phyloP scores from a whole-genome alignment of 2,329 filamentous ascomycete genomes.

The Metarhizium brunneum region DNA sequence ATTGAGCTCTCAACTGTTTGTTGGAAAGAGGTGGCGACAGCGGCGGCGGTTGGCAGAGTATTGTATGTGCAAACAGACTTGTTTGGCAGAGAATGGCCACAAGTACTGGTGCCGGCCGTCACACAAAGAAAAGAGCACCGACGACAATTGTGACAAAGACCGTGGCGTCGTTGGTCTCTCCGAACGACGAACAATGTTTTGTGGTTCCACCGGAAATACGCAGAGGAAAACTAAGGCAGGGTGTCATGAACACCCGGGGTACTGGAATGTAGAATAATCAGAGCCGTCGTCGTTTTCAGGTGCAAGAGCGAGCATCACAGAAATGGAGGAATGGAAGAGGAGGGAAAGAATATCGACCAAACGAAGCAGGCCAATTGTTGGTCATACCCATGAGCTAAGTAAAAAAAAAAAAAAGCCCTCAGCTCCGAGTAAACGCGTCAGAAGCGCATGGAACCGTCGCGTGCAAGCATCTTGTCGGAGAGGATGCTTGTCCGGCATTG shows the following conservation, averaged over 20 bases:
- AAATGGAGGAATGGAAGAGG: not conserved
- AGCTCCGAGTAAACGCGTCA: not conserved
- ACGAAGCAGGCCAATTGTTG: not conserved
- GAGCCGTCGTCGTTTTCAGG: not conserved
- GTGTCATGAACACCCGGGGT: not conserved
- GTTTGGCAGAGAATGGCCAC: too few relatives aligned
- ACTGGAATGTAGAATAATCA: constrained; percentile 2
- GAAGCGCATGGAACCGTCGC: constrained; percentile 1
- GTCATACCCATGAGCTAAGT: not conserved
- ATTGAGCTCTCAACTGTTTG: not conserved
- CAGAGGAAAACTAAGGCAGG: not conserved
- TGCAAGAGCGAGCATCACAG: not conserved
- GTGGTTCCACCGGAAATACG: not conserved
- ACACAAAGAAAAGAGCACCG: not conserved
- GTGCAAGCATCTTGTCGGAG: not conserved
- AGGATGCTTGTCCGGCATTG: not conserved
- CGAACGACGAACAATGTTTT: not conserved
- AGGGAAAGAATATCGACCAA: not conserved
- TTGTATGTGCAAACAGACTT: not conserved
- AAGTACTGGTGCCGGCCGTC: not conserved
- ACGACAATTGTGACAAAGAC: not conserved
- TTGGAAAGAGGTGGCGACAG: not conserved
- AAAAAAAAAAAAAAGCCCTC: not conserved
- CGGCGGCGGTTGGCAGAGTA: not conserved
- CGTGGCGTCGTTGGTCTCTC: not conserved